Conservation (phyloP, 768 basidiomycete genomes). For the Lactarius sp. region DNA sequence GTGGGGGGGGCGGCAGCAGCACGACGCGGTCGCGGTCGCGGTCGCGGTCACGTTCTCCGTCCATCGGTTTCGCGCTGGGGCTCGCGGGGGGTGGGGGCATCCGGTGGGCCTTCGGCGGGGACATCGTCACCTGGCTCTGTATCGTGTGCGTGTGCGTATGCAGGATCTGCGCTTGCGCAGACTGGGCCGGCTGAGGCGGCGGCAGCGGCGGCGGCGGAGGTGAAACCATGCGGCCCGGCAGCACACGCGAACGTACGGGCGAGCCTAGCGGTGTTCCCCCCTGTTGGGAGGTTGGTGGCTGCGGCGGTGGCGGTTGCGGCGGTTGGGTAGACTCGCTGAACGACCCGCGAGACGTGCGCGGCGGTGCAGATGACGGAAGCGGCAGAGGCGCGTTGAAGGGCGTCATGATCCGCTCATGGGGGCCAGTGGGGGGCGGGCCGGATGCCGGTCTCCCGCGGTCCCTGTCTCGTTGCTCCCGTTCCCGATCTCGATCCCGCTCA, state of each 20-base stretch:
- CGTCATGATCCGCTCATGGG: slow-evolving; percentile 32
- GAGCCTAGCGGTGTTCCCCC: slow-evolving; percentile 17
- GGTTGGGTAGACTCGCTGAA: slow-evolving; percentile 13
- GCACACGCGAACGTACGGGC: slow-evolving; percentile 9
- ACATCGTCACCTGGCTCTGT: slow-evolving; percentile 10
- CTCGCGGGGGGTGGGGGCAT: slow-evolving; percentile 9
- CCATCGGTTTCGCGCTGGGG: slow-evolving; percentile 21
- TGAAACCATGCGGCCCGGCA: slow-evolving; percentile 16
- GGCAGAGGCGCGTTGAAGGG: slow-evolving; percentile 26
- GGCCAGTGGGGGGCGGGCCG: slow-evolving; percentile 27
- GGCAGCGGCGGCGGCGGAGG: not conserved
- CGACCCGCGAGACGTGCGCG: slow-evolving; percentile 20
- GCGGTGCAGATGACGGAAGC: slow-evolving; percentile 2
- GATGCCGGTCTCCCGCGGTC: slow-evolving; percentile 24
- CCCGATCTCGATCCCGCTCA: slow-evolving; percentile 23
- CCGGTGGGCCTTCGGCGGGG: slow-evolving; percentile 14
- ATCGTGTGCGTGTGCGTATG: not conserved
- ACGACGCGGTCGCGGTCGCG: slow-evolving; percentile 19
- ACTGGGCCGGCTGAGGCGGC: not conserved
- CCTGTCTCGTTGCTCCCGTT: slow-evolving; percentile 25
- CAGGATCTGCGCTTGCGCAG: not conserved
- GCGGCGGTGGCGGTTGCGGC: not conserved
- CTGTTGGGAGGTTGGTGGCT: slow-evolving; percentile 1
- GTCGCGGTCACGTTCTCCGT: slow-evolving; percentile 19
- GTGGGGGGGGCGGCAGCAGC: not conserved